These are phyloP conservation scores for Mycena alexandri DNA, from an alignment of 768 basidiomycete species.

Conservation along the genomic window DNA sequence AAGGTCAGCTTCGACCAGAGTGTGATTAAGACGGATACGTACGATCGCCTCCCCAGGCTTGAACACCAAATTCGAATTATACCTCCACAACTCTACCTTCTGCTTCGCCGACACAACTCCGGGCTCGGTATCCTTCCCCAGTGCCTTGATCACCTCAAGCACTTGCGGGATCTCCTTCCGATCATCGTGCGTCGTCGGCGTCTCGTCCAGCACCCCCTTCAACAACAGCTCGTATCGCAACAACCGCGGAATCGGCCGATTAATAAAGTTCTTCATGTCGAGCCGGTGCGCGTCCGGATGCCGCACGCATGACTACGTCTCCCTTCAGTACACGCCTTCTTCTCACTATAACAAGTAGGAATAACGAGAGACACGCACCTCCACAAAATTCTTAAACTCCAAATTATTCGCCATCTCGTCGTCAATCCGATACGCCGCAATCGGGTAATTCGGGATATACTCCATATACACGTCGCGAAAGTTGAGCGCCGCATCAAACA, in stretches of 20 bases:
- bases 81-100: slow-evolving; percentile 92
- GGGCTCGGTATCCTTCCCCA: slow-evolving; percentile 90
- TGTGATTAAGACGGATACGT: slow-evolving; percentile 39
- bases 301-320: slow-evolving; percentile 58
- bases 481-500: slow-evolving; percentile 91
- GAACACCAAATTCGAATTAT: slow-evolving; percentile 83
- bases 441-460: slow-evolving; percentile 92
- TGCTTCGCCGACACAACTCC: slow-evolving; percentile 88
- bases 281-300: slow-evolving; percentile 84
- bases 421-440: slow-evolving; percentile 88
- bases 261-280: slow-evolving; percentile 94
- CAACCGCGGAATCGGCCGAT: slow-evolving; percentile 90
- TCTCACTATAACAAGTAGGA: slow-evolving; percentile 38
- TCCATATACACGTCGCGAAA: slow-evolving; percentile 95
- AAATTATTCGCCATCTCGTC: slow-evolving; percentile 88
- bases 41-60: slow-evolving; percentile 82
- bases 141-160: slow-evolving; percentile 86
- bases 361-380: slow-evolving; percentile 60
- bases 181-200: slow-evolving; percentile 82
- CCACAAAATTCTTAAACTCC: slow-evolving; percentile 85
- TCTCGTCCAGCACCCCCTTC: slow-evolving; percentile 82
- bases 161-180: slow-evolving; percentile 86
- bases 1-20: neutral
- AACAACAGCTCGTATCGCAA: slow-evolving; percentile 92
- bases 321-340: slow-evolving; percentile 43